These are phyloP conservation scores for Pezicula rhizophila DNA, from an alignment of 2,329 filamentous ascomycete genomes.

Conservation along the genomic window DNA sequence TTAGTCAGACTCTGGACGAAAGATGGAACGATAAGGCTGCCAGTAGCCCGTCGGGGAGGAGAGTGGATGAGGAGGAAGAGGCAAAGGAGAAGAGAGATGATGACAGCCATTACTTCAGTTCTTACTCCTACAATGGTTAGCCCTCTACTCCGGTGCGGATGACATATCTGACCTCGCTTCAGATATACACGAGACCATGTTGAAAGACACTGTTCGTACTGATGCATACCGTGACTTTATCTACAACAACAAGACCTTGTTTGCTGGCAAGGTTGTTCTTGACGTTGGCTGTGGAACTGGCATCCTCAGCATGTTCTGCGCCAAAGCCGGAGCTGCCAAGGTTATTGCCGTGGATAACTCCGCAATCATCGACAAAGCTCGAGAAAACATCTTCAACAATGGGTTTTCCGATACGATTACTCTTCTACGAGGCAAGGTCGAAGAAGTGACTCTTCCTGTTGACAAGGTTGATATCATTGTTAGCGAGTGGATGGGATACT, in stretches of 20 bases:
- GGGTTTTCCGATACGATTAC: slow-evolving; percentile 68
- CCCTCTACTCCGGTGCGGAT: slow-evolving; percentile 3
- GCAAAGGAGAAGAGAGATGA: slow-evolving; percentile 39
- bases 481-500: slow-evolving; percentile 98
- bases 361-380: slow-evolving; percentile 80
- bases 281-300: slow-evolving; percentile 87
- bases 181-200: slow-evolving; percentile 94
- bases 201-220: slow-evolving; percentile 83
- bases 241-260: slow-evolving; percentile 83
- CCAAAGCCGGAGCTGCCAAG: slow-evolving; percentile 76
- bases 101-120: slow-evolving; percentile 57
- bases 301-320: slow-evolving; percentile 92
- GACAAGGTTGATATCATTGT: slow-evolving; percentile 88
- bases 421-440: slow-evolving; percentile 77
- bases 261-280: slow-evolving; percentile 78
- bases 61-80: slow-evolving; percentile 38
- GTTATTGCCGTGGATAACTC: slow-evolving; percentile 93
- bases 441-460: slow-evolving; percentile 75
- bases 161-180: slow-evolving; percentile 9
- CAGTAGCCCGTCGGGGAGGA: slow-evolving; percentile 36
- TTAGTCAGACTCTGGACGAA: slow-evolving; percentile 33
- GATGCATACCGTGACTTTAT: slow-evolving; percentile 94
- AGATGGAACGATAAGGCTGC: slow-evolving; percentile 31
- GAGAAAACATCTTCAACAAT: slow-evolving; percentile 79
- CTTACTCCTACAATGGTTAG: slow-evolving; percentile 60